A percentile compares a stretch with the other conserved stretches of the same genome.
Evolutionary conservation across 441 rosid species (phyloP).

Genomic region (Aleurites moluccanus): DNA sequence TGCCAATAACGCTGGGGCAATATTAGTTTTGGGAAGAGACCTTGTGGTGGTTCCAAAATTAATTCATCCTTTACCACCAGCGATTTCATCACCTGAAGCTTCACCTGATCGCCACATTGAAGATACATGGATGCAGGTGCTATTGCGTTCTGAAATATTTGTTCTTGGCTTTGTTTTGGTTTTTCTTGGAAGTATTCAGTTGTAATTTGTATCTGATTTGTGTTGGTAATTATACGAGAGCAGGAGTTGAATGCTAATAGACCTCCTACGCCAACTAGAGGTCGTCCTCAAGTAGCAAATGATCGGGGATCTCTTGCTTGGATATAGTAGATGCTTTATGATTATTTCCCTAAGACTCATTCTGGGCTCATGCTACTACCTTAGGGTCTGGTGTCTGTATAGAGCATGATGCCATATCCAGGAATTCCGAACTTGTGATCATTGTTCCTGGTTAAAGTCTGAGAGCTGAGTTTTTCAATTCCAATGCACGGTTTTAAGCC

Average conservation of each 20-base stretch:
- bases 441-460: constrained; percentile 18
- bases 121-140: constrained; percentile 99
- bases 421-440: constrained; percentile 31
- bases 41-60: constrained; percentile 97
- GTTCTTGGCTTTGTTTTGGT: background rate
- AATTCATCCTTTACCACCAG: constrained; percentile 97
- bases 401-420: constrained; percentile 42
- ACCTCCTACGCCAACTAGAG: constrained; percentile 97
- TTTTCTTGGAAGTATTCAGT: background rate
- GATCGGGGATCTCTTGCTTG: constrained; percentile 93
- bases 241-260: constrained; percentile 97
- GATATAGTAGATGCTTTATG: constrained; percentile 47
- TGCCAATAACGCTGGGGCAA: constrained; percentile 97
- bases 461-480: constrained; percentile 31
- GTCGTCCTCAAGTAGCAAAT: constrained; percentile 83
- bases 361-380: constrained; percentile 36
- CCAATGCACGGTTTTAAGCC: constrained; percentile 30
- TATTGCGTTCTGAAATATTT: constrained; percentile 9
- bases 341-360: constrained; percentile 26
- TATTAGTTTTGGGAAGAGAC: constrained; percentile 97
- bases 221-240: constrained; percentile 17
- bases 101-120: constrained; percentile 83
- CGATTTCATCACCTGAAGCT: constrained; percentile 77
- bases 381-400: constrained; percentile 43
- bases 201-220: background rate